A percentile compares a stretch with the other conserved stretches of the same genome.
Conservation (phyloP, 371 early-diverging fungal species). For the Phascolomyces articulosus region DNA sequence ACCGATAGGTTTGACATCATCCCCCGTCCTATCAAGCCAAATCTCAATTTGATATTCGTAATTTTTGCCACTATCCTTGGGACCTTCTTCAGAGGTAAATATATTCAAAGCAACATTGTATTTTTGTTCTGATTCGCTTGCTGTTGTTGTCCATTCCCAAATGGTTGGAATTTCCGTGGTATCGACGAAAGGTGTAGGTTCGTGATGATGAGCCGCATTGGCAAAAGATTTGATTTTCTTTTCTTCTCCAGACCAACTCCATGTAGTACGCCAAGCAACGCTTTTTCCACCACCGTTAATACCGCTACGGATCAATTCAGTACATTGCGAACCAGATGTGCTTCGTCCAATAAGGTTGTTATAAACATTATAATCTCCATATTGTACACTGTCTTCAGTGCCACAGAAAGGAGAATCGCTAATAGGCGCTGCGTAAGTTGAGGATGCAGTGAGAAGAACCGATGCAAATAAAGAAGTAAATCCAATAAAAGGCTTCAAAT, state of each 20-base stretch:
- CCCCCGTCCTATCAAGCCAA: constrained; percentile 13
- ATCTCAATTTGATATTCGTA: constrained; percentile 16
- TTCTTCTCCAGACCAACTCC: constrained; percentile 16
- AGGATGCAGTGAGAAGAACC: too few relatives aligned
- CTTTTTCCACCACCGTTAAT: too few relatives aligned
- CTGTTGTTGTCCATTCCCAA: constrained; percentile 19
- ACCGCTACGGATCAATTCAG: constrained; percentile 6
- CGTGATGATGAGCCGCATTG: constrained; percentile 10
- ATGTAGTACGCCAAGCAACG: constrained; percentile 14
- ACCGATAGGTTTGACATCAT: too few relatives aligned
- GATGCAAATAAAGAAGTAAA: too few relatives aligned
- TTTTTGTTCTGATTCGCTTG: not conserved
- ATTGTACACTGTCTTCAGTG: not conserved
- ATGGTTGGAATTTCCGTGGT: constrained; percentile 9
- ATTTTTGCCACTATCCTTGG: not conserved
- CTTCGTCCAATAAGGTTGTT: constrained; percentile 8
- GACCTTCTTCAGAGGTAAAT: constrained; percentile 5
- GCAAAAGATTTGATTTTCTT: constrained; percentile 16
- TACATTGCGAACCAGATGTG: constrained; percentile 13
- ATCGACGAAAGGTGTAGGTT: constrained; percentile 6
- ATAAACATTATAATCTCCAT: constrained; percentile 14
- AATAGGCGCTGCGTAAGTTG: too few relatives aligned
- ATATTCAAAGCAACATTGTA: constrained; percentile 21
- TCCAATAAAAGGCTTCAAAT: too few relatives aligned
- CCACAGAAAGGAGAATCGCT: too few relatives aligned